phyloP scores from a whole-genome alignment of 2,329 filamentous ascomycete genomes.

The Pyrenophora seminiperda region DNA sequence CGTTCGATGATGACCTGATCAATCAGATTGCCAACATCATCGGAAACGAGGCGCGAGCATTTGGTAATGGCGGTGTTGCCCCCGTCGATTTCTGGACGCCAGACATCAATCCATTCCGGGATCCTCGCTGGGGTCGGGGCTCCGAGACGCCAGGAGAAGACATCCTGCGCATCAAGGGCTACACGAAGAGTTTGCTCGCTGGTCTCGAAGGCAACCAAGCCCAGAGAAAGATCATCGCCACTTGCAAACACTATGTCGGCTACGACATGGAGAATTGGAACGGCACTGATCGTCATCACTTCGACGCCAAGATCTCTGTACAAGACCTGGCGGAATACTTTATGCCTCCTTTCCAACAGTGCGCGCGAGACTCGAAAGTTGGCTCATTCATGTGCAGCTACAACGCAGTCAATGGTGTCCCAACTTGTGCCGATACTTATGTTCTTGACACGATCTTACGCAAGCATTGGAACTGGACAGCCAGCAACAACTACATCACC shows the following conservation, averaged over 20 bases:
- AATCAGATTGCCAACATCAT: constrained; percentile 61
- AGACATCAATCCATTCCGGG: constrained; percentile 69
- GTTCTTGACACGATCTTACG: constrained; percentile 67
- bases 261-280: constrained; percentile 40
- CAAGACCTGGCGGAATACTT: constrained; percentile 73
- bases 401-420: constrained; percentile 68
- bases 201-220: constrained; percentile 21
- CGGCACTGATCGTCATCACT: constrained; percentile 51
- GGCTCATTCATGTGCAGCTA: constrained; percentile 61
- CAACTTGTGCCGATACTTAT: constrained; percentile 67
- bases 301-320: constrained; percentile 61
- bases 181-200: constrained; percentile 43
- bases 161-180: constrained; percentile 56
- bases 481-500: constrained; percentile 66
- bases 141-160: constrained; percentile 64
- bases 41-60: constrained; percentile 67
- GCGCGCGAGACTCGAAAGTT: constrained; percentile 52
- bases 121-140: constrained; percentile 67
- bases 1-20: constrained; percentile 68
- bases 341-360: constrained; percentile 65
- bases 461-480: constrained; percentile 68
- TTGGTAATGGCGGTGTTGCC: constrained; percentile 63
- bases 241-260: constrained; percentile 54
- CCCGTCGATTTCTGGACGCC: constrained; percentile 66
- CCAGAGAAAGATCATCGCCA: constrained; percentile 49